Base-by-base conservation (phyloP, 192 early-diverging fungal genomes). In the Spinellus fusiger region DNA sequence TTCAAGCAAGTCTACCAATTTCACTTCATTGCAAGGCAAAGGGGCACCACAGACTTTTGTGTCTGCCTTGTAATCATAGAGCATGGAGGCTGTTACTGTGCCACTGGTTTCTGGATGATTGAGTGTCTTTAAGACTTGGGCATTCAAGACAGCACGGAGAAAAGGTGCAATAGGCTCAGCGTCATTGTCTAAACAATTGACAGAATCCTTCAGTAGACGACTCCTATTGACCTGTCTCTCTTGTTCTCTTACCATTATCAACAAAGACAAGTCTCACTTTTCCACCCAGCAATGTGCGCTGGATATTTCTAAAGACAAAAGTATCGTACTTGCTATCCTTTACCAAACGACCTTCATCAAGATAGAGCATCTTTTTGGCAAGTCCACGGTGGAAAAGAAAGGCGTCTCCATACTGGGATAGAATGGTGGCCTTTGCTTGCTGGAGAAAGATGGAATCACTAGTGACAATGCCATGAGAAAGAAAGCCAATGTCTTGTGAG, bases 1-100 rank as follows among this genome's bases (percentile, higher is more conserved):
- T 25, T 86, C 88, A 12, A 87, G 84, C 16, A 91, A 77, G 62
- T 93, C 90, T 1, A 78, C 71, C 35, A 96, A 81, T 70, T 92
- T 94, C 35, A 93, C 64, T 76, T 93, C 85, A 32, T 82, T 77
- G 37, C 81, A 78, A 6, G 82, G 81, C 35, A 84, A 61, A 23
- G 92, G 89, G 3, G 67, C 66, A 10, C 85, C 76, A 28, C 87
- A 87, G 25, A 86, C 64, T 27, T 79, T 73, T 5, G 61, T 27
- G 23, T 80, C 79, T 27, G 72, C 66, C 37, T 73, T 59, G 56
- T 78, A 78, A 56, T 78, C 77, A 44, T 70, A 73, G 49, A 78
- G 69, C 37, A 65, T 64, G 40, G 74, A 66, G 3, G 63, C 52
- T 26, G 73, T 72, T 3, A 75, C 58, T 15, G 73, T 53, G 2